Base-by-base conservation (phyloP, 2,329 filamentous ascomycete genomes). In the Biscogniauxia mediterranea region DNA sequence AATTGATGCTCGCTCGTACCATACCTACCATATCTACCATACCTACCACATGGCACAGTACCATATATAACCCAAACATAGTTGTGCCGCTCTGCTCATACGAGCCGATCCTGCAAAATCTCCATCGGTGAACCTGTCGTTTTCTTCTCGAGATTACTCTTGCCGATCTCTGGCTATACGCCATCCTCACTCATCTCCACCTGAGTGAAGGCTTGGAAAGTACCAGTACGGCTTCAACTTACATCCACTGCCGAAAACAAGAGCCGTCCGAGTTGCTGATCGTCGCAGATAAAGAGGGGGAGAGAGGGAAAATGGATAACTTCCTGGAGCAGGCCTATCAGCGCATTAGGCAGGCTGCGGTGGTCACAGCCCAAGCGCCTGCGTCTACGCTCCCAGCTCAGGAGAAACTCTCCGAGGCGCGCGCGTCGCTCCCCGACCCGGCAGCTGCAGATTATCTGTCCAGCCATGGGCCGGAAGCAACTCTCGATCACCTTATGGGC, bases 401-500 rank as follows among this genome's bases (percentile, higher is more conserved):
- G 3, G 53, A 62, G 1, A 68, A 73, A 53, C 69, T 84, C 32
- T 59, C 68, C 11, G 58, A 68, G 25, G 80, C 80, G 38, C 72
- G 79, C 17, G 67, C 76, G 5, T 74, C 78, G 9, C 77, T 84
- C 25, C 78, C 79, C 0, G 61, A 64, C 28, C 66, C 72, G 2
- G 60, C 56, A 9, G 68, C 69, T 19, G 59, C 69, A 0, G 63
- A 57, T 9, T 78, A 77, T 59, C 76, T 81, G 26, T 52, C 65
- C 28, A 62, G 68, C 9, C 60, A 71, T 3, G 78, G 71, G 55
- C 70, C 61, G 60, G 61, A 69, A 1, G 70, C 70, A 6, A 75
- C 78, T 4, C 64, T 80, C 17, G 55, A 70, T 13, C 83, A 86
- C 71, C 77, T 86, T 42, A 68, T 78, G 9, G 32, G 67, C 7